A percentile compares a stretch with the other conserved stretches of the same genome.
phyloP scores from a whole-genome alignment of 306 rosid species.

The Arachis hypogaea region DNA sequence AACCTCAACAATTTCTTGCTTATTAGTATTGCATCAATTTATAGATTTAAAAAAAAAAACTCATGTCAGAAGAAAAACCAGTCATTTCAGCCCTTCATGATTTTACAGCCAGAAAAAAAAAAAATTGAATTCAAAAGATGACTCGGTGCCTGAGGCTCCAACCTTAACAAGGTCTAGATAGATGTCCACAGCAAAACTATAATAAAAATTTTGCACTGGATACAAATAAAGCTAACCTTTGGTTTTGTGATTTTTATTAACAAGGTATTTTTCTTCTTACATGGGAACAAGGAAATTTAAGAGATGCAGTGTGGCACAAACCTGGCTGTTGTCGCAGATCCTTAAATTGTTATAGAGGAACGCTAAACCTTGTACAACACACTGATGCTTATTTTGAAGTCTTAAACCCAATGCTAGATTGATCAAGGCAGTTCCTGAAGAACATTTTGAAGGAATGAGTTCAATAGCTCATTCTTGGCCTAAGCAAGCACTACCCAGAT shows the following conservation, averaged over 20 bases:
- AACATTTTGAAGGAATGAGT: conserved; percentile 9
- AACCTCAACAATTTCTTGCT: neutral
- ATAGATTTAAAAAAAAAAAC: neutral
- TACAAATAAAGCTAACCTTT: conserved; percentile 4
- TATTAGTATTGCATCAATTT: conserved; percentile 13
- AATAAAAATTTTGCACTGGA: neutral
- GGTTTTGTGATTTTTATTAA: conserved; percentile 3
- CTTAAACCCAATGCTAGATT: conserved; percentile 83
- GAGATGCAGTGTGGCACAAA: conserved; percentile 39
- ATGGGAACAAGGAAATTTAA: conserved; percentile 13
- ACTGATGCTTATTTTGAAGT: conserved; percentile 90
- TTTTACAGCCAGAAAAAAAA: neutral
- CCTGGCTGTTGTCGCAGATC: conserved; percentile 80
- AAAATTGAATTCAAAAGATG: no score
- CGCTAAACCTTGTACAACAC: conserved; percentile 84
- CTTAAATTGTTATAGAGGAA: conserved; percentile 77
- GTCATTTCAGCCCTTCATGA: conserved; percentile 8
- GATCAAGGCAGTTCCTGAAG: conserved; percentile 78
- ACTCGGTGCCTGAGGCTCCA: no score
- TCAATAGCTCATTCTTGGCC: conserved; percentile 22
- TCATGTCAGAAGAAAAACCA: neutral
- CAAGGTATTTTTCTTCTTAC: conserved; percentile 22
- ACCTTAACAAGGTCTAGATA: no score
- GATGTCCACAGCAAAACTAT: no score
- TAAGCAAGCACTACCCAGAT: conserved; percentile 11